Evolutionary conservation across 2,329 filamentous ascomycete species (phyloP).

Genomic region (Ciborinia camelliae): DNA sequence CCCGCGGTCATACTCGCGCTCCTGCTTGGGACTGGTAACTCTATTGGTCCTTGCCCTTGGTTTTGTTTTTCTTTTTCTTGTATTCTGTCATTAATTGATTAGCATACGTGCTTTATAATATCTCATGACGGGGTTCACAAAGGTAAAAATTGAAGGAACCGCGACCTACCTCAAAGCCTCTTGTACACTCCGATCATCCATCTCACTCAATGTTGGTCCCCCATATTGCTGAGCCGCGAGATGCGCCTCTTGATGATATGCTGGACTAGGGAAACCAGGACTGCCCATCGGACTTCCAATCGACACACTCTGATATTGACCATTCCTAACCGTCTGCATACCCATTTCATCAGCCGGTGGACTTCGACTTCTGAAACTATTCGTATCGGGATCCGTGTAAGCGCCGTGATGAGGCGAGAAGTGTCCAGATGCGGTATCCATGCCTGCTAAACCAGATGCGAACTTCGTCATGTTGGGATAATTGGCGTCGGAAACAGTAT

Average conservation of each 20-base stretch:
- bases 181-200: constrained; percentile 14
- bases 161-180: constrained; percentile 12
- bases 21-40: constrained; percentile 14
- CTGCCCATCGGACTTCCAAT: constrained; percentile 11
- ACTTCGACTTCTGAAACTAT: constrained; percentile 18
- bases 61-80: constrained; percentile 14
- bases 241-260: background rate
- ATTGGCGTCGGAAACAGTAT: constrained; percentile 26
- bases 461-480: constrained; percentile 30
- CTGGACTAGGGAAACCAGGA: constrained; percentile 15
- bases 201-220: background rate
- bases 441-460: background rate
- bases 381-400: constrained; percentile 13
- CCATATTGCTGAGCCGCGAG: background rate
- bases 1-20: constrained; percentile 11
- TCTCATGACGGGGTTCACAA: background rate
- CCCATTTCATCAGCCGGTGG: constrained; percentile 15
- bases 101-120: background rate
- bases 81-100: background rate
- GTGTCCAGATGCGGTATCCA: constrained; percentile 11
- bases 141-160: background rate
- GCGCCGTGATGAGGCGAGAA: constrained; percentile 12
- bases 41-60: constrained; percentile 8
- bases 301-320: constrained; percentile 17
- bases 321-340: constrained; percentile 15